Percentiles rank a stretch among this genome's conserved stretches.
These are phyloP conservation scores for Grammothele lineata DNA, from an alignment of 768 basidiomycete genomes.

Conservation along the genomic window DNA sequence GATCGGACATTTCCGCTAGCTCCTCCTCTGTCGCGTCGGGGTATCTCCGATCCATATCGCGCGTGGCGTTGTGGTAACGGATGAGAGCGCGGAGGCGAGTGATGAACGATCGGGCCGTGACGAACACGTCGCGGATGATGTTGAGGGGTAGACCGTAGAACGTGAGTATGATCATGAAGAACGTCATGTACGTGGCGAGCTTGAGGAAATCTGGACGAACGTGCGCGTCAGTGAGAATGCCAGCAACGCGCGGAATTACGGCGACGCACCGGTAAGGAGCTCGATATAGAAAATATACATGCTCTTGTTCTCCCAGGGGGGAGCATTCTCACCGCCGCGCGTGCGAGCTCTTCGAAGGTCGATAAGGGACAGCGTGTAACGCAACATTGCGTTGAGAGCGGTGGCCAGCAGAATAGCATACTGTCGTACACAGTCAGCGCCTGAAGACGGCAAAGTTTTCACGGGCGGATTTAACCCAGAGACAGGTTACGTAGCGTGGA, in stretches of 20 bases:
- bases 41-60: constrained; percentile 95
- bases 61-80: constrained; percentile 89
- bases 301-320: constrained; percentile 97
- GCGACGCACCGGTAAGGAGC: constrained; percentile 70
- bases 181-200: constrained; percentile 84
- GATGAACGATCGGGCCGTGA: constrained; percentile 91
- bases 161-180: constrained; percentile 92
- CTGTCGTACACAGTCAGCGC: constrained; percentile 36
- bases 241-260: background rate
- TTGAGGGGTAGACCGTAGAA: constrained; percentile 95
- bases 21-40: constrained; percentile 90
- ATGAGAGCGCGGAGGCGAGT: constrained; percentile 82
- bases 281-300: constrained; percentile 97
- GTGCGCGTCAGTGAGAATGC: background rate
- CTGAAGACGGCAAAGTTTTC: too few relatives aligned
- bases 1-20: constrained; percentile 74
- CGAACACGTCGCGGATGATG: constrained; percentile 94
- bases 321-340: constrained; percentile 78
- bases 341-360: constrained; percentile 78
- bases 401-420: constrained; percentile 87
- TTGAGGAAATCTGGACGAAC: constrained; percentile 81
- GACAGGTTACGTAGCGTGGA: too few relatives aligned
- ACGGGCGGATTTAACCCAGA: too few relatives aligned
- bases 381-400: constrained; percentile 69
- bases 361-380: constrained; percentile 77